Conservation (phyloP, 1,284 basidiomycete genomes). For the Trichosporon sp. region DNA sequence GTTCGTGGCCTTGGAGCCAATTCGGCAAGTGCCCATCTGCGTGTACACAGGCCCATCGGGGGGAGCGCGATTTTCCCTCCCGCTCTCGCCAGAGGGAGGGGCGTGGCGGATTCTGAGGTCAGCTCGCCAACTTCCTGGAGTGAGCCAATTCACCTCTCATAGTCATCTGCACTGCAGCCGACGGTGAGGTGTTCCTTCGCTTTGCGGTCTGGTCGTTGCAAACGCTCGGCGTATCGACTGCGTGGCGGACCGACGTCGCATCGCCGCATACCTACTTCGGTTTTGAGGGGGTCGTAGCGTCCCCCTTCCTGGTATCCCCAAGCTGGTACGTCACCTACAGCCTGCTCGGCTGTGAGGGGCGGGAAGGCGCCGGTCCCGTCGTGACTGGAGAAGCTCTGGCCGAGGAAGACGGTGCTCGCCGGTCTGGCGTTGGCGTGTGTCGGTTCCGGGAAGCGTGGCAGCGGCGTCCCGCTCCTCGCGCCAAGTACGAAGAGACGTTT, state of each 20-base stretch:
- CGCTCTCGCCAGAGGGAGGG: neutral
- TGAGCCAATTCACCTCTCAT: conserved; percentile 27
- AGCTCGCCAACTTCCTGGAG: neutral
- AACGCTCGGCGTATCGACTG: neutral
- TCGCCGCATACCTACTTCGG: neutral
- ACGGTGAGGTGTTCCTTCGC: conserved; percentile 35
- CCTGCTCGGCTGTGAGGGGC: conserved; percentile 37
- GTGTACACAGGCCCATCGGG: conserved; percentile 25
- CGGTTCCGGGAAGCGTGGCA: conserved; percentile 40
- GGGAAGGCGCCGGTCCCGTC: conserved; percentile 33
- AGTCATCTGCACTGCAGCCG: conserved; percentile 17
- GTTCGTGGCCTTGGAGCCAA: conserved; percentile 27
- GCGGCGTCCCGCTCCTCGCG: conserved; percentile 33
- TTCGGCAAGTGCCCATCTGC: conserved; percentile 29
- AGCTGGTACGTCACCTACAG: conserved; percentile 38
- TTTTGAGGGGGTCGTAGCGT: neutral
- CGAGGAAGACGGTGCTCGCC: conserved; percentile 19
- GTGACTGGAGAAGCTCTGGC: neutral
- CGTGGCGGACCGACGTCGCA: neutral
- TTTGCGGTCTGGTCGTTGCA: neutral
- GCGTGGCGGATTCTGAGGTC: neutral
- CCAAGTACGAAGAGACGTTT: conserved; percentile 40
- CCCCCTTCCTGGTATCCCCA: conserved; percentile 20
- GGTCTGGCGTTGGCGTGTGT: conserved; percentile 37
- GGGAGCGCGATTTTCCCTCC: neutral